These are phyloP conservation scores for Daedaleopsis nitida DNA, from an alignment of 768 basidiomycete genomes.

Conservation along the genomic window DNA sequence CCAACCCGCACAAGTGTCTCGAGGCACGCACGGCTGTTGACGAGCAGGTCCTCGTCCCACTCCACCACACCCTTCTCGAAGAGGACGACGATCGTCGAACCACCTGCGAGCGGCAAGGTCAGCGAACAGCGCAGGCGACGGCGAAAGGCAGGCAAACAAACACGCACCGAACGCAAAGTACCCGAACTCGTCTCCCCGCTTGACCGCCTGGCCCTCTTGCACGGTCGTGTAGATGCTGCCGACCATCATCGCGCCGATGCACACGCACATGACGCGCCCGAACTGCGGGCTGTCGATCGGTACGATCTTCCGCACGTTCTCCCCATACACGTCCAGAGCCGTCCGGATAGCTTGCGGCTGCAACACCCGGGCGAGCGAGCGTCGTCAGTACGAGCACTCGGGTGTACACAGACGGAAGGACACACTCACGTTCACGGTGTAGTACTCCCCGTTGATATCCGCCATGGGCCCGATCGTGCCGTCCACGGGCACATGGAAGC, in stretches of 20 bases:
- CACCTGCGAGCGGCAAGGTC: conserved; percentile 48
- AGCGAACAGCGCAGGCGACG: not conserved
- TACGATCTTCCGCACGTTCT: conserved; percentile 91
- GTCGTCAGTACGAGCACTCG: not conserved
- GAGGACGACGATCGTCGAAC: conserved; percentile 88
- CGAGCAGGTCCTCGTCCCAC: conserved; percentile 90
- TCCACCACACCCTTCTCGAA: conserved; percentile 84
- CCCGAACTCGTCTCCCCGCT: conserved; percentile 87
- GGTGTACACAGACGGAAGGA: not conserved
- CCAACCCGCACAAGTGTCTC: conserved; percentile 90
- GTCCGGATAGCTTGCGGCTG: conserved; percentile 94
- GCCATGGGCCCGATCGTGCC: conserved; percentile 83
- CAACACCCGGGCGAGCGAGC: not conserved
- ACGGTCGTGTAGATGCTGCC: conserved; percentile 88
- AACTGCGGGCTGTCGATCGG: conserved; percentile 90
- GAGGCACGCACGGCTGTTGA: conserved; percentile 83
- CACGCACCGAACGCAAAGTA: conserved; percentile 91
- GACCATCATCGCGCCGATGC: conserved; percentile 95
- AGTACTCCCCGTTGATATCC: conserved; percentile 88
- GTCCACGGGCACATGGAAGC: conserved; percentile 88
- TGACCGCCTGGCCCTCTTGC: conserved; percentile 78
- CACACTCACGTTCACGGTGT: conserved; percentile 83
- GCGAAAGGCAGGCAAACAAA: not conserved
- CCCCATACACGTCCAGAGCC: conserved; percentile 88
- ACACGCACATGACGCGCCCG: conserved; percentile 90